Conservation (phyloP, 768 basidiomycete genomes). For the Pluteus cervinus region DNA sequence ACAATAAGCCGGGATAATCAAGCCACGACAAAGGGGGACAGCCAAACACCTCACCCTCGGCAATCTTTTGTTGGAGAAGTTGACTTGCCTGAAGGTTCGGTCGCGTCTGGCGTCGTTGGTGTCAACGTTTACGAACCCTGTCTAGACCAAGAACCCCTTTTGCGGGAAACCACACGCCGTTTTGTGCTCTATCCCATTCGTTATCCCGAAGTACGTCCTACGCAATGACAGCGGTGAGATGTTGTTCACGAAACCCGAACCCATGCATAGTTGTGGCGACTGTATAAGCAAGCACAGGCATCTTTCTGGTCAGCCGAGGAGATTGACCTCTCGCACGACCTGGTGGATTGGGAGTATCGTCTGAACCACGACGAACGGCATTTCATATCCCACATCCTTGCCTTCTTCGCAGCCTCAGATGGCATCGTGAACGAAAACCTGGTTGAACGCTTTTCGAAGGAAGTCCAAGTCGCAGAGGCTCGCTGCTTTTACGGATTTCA, state of each 20-base stretch:
- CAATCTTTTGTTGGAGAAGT: slow-evolving; percentile 77
- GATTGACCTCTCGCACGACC: slow-evolving; percentile 89
- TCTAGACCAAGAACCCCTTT: slow-evolving; percentile 79
- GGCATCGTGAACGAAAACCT: slow-evolving; percentile 98
- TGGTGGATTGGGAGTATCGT: slow-evolving; percentile 82
- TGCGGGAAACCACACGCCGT: slow-evolving; percentile 73
- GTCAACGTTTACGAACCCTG: slow-evolving; percentile 15
- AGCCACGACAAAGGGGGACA: too few relatives aligned
- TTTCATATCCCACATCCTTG: slow-evolving; percentile 92
- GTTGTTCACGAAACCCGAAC: neutral
- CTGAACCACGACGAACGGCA: slow-evolving; percentile 88
- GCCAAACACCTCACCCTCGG: too few relatives aligned
- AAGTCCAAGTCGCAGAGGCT: slow-evolving; percentile 91
- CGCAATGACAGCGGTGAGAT: neutral
- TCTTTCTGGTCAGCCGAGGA: slow-evolving; percentile 96
- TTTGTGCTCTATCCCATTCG: slow-evolving; percentile 96
- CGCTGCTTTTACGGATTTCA: slow-evolving; percentile 99
- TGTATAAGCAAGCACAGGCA: slow-evolving; percentile 96
- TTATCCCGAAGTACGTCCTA: slow-evolving; percentile 72
- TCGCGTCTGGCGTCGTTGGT: slow-evolving; percentile 2
- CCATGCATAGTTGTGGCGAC: slow-evolving; percentile 95
- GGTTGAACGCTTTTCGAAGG: slow-evolving; percentile 89
- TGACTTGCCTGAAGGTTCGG: slow-evolving; percentile 58
- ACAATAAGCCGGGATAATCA: too few relatives aligned
- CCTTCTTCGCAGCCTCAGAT: slow-evolving; percentile 96